phyloP scores from a whole-genome alignment of 1,284 basidiomycete species.

The Quambalaria eucalypti region DNA sequence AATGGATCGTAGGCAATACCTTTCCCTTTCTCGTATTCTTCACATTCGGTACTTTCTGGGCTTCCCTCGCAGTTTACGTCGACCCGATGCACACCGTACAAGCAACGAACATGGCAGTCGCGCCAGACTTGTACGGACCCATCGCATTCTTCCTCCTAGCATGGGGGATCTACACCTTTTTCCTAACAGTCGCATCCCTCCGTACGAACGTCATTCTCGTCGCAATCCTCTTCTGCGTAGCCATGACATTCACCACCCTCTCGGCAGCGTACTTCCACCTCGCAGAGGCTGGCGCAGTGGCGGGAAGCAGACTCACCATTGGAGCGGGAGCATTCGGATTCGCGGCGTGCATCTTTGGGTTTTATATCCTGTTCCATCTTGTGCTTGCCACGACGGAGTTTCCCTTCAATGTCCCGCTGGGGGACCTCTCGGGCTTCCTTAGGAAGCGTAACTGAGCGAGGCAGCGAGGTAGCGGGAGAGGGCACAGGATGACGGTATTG shows the following conservation, averaged over 20 bases:
- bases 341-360: constrained; percentile 20
- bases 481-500: no score
- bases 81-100: constrained; percentile 16
- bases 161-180: constrained; percentile 15
- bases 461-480: no score
- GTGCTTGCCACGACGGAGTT: constrained; percentile 21
- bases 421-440: constrained; percentile 6
- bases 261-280: constrained; percentile 20
- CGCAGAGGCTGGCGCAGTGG: constrained; percentile 3
- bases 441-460: no score
- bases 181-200: constrained; percentile 23
- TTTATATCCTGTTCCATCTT: constrained; percentile 21
- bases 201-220: constrained; percentile 28
- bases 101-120: constrained; percentile 10
- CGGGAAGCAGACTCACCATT: constrained; percentile 11
- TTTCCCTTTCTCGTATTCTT: constrained; percentile 28
- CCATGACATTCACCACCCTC: constrained; percentile 17
- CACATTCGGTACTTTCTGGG: constrained; percentile 27
- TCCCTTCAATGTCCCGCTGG: constrained; percentile 2
- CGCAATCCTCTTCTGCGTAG: constrained; percentile 27
- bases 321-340: constrained; percentile 24
- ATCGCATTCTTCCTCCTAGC: neutral
- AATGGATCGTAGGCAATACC: constrained; percentile 28
- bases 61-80: constrained; percentile 14
- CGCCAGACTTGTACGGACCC: constrained; percentile 1